Base-by-base conservation (phyloP, 2,329 filamentous ascomycete genomes). In the Escovopsis sp. region DNA sequence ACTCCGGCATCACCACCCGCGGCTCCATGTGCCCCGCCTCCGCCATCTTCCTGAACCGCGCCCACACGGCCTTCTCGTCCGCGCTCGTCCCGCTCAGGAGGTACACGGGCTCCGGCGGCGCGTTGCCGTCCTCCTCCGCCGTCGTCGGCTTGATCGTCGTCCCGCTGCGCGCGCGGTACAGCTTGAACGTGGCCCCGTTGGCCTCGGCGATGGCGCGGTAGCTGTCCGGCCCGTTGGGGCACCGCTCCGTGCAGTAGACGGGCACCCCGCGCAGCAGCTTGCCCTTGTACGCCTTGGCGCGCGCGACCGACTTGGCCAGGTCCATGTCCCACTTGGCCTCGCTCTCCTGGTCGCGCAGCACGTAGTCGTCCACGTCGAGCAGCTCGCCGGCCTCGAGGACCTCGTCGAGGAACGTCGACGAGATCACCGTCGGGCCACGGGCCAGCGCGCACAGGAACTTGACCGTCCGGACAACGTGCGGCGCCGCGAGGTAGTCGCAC, bases 391-490 rank as follows among this genome's bases (percentile, higher is more conserved):
- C 68, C 38, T 83, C 76, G 10, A 96, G 68, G 38, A 82, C 85
- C 23, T 75, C 69, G 43, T 89, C 83, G 44, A 98, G 75, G 59
- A 86, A 98, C 8, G 75, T 71, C 1, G 81, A 82, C 38, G 78
- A 79, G 42, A 96, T 73, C 36, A 96, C 75, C 1, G 75, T 72
- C 0, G 87, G 85, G 0, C 84, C 87, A 45, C 77, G 79, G 15
- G 91, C 87, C 26, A 98, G 66, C 11, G 87, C 86, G 47, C 81
- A 82, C 40, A 96, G 79, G 57, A 98, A 98, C 57, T 98, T 98
- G 58, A 85, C 79, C 0, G 91, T 98, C 33, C 91, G 82, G 32
- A 95, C 76, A 47, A 96, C 77, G 36, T 78, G 75, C 1, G 89
- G 91, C 4, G 89, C 89, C 32, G 86, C 87, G 10, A 98, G 74